Base-by-base conservation (phyloP, 257 asterid species). In the Linderniella brevidens region DNA sequence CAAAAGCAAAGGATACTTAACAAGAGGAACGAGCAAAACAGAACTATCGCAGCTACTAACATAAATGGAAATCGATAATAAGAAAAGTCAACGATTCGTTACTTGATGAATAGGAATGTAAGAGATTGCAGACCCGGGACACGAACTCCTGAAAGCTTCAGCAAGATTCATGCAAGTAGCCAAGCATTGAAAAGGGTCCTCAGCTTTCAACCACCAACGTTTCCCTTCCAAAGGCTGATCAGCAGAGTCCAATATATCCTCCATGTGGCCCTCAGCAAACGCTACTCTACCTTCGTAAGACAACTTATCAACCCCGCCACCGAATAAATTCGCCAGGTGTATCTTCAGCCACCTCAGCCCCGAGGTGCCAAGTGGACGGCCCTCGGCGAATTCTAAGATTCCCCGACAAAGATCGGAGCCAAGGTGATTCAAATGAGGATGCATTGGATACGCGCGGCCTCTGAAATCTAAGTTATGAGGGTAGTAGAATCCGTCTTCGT, bases 401-500 rank as follows among this genome's bases (percentile, higher is more conserved):
- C 96, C 99, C 54, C 99, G 78, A 56, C 96, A 90, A 46, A 90
- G 75, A 61, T 90, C 99, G 46, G 93, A 81, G 54, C 99, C 94
- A 48, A 90, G 99, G 73, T 90, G 99, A 62, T 90, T 81, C 66
- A 90, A 60, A 69, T 90, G 71, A 12, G 96, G 96, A 63, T 85
- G 99, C 99, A 85, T 90, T n/a, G 99, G 99, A 61, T 90, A 90
- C 43, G 96, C 96, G 63, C 96, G 99, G 16, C 99, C 99, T 35
- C 96, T 82, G 41, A 90, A 90, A 75, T 90, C 99, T 58, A 90
- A 57, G 69, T 90, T 90, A 69, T 90, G 99, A 36, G 99, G 99
- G 69, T 85, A 90, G 59, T 72, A 85, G 60, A 90, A 81, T 37
- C 94, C 94, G n/a, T 81, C 99, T 68, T 90, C 96, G 12, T 79